A percentile compares a stretch with the other conserved stretches of the same genome.
phyloP scores from a whole-genome alignment of 2,329 filamentous ascomycete species.

The Alternaria postmessia region DNA sequence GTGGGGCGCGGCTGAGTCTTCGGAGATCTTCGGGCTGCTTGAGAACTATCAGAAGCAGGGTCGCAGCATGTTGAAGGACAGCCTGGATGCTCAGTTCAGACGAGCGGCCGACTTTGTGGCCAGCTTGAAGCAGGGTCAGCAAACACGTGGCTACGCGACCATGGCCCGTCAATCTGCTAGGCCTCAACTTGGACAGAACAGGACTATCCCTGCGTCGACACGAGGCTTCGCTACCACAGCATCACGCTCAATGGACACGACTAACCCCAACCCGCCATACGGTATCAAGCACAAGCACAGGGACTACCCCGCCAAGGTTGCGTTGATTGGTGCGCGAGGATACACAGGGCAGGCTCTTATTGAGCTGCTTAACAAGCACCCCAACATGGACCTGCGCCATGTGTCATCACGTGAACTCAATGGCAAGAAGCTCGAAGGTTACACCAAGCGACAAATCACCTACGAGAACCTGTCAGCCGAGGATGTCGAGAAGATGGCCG shows the following conservation, averaged over 20 bases:
- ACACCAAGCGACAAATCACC: conserved; percentile 87
- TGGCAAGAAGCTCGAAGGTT: conserved; percentile 86
- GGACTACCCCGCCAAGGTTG: conserved; percentile 78
- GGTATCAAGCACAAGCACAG: conserved; percentile 89
- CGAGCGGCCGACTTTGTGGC: conserved; percentile 76
- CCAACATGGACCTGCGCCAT: conserved; percentile 86
- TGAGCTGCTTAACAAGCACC: conserved; percentile 84
- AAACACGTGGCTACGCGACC: conserved; percentile 72
- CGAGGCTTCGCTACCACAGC: conserved; percentile 66
- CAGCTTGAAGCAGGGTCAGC: conserved; percentile 66
- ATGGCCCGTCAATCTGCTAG: conserved; percentile 41
- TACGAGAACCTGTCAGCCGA: conserved; percentile 92
- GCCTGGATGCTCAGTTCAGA: conserved; percentile 85
- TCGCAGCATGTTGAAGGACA: conserved; percentile 86
- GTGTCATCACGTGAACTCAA: conserved; percentile 93
- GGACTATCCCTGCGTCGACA: conserved; percentile 47
- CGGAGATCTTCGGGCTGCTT: conserved; percentile 84
- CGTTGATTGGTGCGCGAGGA: conserved; percentile 88
- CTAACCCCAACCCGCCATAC: conserved; percentile 89
- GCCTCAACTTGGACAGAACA: conserved; percentile 31
- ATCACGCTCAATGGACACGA: conserved; percentile 56
- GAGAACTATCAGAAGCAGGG: conserved; percentile 85
- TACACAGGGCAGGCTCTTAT: conserved; percentile 95
- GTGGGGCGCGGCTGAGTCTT: conserved; percentile 85
- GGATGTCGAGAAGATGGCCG: conserved; percentile 84